phyloP scores from a whole-genome alignment of 1,284 basidiomycete species.

The Sanghuangporus weigelae region DNA sequence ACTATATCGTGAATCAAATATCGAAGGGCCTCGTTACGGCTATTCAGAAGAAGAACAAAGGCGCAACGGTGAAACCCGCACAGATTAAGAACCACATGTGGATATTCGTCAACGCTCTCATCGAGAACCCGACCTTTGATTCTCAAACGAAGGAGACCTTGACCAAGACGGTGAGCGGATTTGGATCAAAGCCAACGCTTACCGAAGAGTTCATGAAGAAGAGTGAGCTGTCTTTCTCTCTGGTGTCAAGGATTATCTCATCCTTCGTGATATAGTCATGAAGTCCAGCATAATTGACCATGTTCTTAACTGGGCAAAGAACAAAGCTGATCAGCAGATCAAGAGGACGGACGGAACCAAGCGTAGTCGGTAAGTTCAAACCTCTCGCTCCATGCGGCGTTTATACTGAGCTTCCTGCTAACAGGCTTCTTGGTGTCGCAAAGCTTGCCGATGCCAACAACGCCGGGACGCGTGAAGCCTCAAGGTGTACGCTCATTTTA shows the following conservation, averaged over 20 bases:
- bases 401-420: neutral
- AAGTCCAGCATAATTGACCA: slow-evolving; percentile 93
- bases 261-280: slow-evolving; percentile 48
- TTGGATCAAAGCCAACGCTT: slow-evolving; percentile 80
- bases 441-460: slow-evolving; percentile 99
- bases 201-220: slow-evolving; percentile 97
- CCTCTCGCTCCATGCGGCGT: neutral
- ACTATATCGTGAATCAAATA: slow-evolving; percentile 83
- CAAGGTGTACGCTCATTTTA: slow-evolving; percentile 90
- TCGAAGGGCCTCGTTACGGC: slow-evolving; percentile 77
- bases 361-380: slow-evolving; percentile 59
- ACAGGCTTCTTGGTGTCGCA: slow-evolving; percentile 81
- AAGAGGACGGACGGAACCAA: slow-evolving; percentile 98
- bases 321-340: slow-evolving; percentile 93
- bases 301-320: slow-evolving; percentile 93
- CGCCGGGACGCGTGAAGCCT: slow-evolving; percentile 81
- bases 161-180: slow-evolving; percentile 86
- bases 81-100: slow-evolving; percentile 99
- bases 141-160: slow-evolving; percentile 98
- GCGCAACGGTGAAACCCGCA: slow-evolving; percentile 83
- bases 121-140: slow-evolving; percentile 99
- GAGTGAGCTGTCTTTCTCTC: slow-evolving; percentile 43
- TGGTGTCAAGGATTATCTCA: slow-evolving; percentile 1
- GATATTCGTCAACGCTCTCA: slow-evolving; percentile 95
- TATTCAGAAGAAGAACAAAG: slow-evolving; percentile 97